Base-by-base conservation (phyloP, 2,329 filamentous ascomycete species). In the Fusarium clavum region DNA sequence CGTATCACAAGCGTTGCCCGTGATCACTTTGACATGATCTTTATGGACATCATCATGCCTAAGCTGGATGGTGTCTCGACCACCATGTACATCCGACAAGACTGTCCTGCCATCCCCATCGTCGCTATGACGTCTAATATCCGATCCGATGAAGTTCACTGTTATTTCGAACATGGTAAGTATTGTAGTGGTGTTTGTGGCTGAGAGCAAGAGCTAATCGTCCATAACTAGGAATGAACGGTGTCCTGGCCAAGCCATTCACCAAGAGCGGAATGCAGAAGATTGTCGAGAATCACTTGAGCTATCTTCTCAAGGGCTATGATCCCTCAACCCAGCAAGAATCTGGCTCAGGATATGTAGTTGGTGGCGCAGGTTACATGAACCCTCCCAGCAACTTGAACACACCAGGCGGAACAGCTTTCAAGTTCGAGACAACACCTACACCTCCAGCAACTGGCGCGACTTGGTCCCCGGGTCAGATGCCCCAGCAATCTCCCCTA, bases 71-170 rank as follows among this genome's bases (percentile, higher is more conserved):
- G 96, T 73, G 94, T 98, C 8, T 97, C 94, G 18, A 95, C 96
- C 5, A 97, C 94, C 61, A 93, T 96, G 76, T 90, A 97, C 67
- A 98, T 99, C 71, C 90, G 95, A 56, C 93, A 97, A 77, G 93
- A 95, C 67, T 90, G 94, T 69, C 88, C 90, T 40, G 88, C 90
- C 8, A 90, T 92, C 22, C 96, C 96, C 1, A 97, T 99, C 75
- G 93, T 99, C 62, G 96, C 96, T 48, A 98, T 99, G 96, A 99
- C 96, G 5, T 98, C 95, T 6, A 99, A 98, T 77, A 98, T 99
- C 70, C 89, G 96, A 70, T 94, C 94, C 65, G 95, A 98, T 76
- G 96, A 99, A 78, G 97, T 98, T 67, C 93, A 95, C 57, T 94
- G 97, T 83, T 99, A 99, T 79, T 98, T 98, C 83, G 91, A 95